A percentile compares a stretch with the other conserved stretches of the same genome.
Evolutionary conservation across 495 filamentous ascomycete species (phyloP).

Genomic region (Penicillium maclennaniae): DNA sequence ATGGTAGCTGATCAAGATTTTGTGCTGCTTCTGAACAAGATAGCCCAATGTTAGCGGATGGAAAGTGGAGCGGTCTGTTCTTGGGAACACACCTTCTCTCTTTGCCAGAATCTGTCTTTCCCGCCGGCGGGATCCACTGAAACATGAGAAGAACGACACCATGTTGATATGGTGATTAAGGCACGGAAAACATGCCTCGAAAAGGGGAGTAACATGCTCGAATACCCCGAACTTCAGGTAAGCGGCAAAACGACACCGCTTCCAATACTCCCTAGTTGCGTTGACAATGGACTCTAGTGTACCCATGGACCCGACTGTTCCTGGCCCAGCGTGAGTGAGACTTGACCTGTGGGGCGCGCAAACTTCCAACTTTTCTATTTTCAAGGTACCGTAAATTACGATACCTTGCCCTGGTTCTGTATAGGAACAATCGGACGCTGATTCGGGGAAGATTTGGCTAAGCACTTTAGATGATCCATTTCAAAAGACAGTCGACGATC

Average conservation of each 20-base stretch:
- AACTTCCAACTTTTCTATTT: constrained; percentile 1
- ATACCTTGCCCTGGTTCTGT: neutral
- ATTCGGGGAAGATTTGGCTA: neutral
- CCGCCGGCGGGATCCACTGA: neutral
- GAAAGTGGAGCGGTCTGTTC: neutral
- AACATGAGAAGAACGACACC: constrained; percentile 8
- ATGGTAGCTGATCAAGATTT: constrained; percentile 28
- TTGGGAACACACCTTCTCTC: constrained; percentile 7
- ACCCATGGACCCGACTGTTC: neutral
- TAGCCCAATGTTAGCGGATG: neutral
- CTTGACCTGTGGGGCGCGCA: constrained; percentile 3
- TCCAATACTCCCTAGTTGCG: neutral
- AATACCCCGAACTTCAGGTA: neutral
- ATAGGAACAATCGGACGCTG: no score
- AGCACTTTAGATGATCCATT: neutral
- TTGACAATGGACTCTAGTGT: neutral
- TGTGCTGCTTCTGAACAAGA: constrained; percentile 22
- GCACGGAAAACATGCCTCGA: neutral
- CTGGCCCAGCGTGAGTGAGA: neutral
- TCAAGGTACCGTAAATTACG: constrained; percentile 2
- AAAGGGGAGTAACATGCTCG: neutral
- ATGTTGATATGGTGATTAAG: neutral
- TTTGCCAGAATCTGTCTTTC: constrained; percentile 1
- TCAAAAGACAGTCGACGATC: neutral
- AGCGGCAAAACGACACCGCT: neutral